Conservation (phyloP, 345 rosid species). For the Raphanus raphanistrum region DNA sequence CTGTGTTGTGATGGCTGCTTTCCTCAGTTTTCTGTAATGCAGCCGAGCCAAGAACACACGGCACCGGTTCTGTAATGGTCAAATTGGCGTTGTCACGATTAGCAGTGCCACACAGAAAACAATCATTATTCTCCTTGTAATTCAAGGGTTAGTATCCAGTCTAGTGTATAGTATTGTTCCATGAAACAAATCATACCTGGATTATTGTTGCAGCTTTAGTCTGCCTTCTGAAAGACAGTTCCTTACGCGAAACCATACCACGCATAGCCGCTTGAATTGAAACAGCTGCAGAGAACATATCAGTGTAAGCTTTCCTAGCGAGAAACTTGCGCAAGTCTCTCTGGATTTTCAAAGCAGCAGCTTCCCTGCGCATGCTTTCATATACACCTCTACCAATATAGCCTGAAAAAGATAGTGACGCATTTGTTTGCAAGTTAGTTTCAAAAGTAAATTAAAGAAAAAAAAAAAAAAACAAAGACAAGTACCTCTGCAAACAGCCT, state of each 20-base stretch:
- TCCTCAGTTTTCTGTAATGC: conserved; percentile 62
- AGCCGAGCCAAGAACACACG: conserved; percentile 67
- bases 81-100: conserved; percentile 13
- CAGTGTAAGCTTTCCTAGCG: conserved; percentile 74
- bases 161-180: not conserved
- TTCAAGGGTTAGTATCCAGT: not conserved
- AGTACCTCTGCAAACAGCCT: conserved; percentile 90
- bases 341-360: conserved; percentile 81
- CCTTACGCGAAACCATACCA: conserved; percentile 91
- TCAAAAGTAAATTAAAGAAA: not conserved
- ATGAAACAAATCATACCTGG: conserved; percentile 52
- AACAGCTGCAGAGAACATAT: conserved; percentile 55
- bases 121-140: not conserved
- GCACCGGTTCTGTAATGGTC: conserved; percentile 59
- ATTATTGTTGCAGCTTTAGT: conserved; percentile 70
- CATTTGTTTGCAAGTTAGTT: not conserved
- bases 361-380: conserved; percentile 70
- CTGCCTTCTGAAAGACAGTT: conserved; percentile 71
- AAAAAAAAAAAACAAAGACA: conserved; percentile 4
- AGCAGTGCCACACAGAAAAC: conserved; percentile 19
- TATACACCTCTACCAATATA: conserved; percentile 69
- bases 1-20: conserved; percentile 80
- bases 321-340: conserved; percentile 75
- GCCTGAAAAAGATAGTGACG: conserved; percentile 45
- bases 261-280: conserved; percentile 82